These are phyloP conservation scores for Albophoma yamanashiensis DNA, from an alignment of 2,329 filamentous ascomycete genomes.

Conservation along the genomic window DNA sequence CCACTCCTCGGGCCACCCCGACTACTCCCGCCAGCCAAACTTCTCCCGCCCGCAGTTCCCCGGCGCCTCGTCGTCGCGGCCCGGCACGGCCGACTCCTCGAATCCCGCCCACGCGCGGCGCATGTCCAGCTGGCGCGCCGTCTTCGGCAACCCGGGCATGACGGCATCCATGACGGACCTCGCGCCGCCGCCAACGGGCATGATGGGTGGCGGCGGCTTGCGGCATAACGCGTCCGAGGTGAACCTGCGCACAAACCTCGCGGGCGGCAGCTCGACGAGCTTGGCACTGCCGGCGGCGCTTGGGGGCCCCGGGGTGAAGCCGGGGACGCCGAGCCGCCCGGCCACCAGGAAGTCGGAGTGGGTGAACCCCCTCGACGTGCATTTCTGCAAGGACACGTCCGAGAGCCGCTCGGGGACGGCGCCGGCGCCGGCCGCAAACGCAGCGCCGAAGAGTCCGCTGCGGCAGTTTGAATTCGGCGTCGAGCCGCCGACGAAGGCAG, in stretches of 20 bases:
- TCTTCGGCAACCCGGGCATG: slow-evolving; percentile 23
- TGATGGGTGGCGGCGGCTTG: slow-evolving; percentile 14
- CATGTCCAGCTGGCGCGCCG: slow-evolving; percentile 19
- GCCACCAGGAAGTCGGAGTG: slow-evolving; percentile 25
- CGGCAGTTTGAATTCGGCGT: slow-evolving; percentile 28
- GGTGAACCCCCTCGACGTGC: slow-evolving; percentile 37
- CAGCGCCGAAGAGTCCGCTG: slow-evolving; percentile 25
- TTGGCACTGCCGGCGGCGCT: slow-evolving; percentile 21
- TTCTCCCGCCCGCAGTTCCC: slow-evolving; percentile 23
- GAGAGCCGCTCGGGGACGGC: slow-evolving; percentile 3
- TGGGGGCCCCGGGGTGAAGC: slow-evolving; percentile 17
- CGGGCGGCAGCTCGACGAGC: slow-evolving; percentile 23
- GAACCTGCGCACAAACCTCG: slow-evolving; percentile 20
- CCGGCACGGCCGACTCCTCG: slow-evolving; percentile 28
- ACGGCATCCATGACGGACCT: slow-evolving; percentile 37
- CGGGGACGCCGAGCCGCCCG: slow-evolving; percentile 12
- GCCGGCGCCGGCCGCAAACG: background rate
- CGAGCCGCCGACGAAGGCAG: background rate
- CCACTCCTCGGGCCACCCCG: slow-evolving; percentile 25
- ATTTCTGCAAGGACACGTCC: slow-evolving; percentile 23
- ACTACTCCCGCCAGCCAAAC: slow-evolving; percentile 22
- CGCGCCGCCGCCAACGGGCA: slow-evolving; percentile 12
- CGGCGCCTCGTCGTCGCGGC: slow-evolving; percentile 16
- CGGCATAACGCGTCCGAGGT: slow-evolving; percentile 26
- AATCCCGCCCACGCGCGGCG: slow-evolving; percentile 7